phyloP scores from a whole-genome alignment of 768 basidiomycete genomes.

The Exsudoporus frostii region DNA sequence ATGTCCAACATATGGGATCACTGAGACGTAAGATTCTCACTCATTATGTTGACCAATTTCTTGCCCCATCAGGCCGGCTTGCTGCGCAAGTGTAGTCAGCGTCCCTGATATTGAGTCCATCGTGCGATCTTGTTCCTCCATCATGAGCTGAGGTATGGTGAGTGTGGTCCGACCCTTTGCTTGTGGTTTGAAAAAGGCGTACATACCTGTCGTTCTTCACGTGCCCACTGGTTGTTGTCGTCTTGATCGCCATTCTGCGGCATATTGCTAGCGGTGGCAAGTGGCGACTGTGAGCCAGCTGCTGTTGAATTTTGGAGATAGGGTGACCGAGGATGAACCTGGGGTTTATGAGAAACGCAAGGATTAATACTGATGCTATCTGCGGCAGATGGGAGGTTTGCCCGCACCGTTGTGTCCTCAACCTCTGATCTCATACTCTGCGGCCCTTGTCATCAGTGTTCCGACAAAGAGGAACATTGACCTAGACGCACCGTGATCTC shows the following conservation, averaged over 20 bases:
- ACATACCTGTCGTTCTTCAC: slow-evolving; percentile 81
- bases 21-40: slow-evolving; percentile 44
- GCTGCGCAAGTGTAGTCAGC: slow-evolving; percentile 76
- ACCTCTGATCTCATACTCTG: slow-evolving; percentile 76
- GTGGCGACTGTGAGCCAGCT: slow-evolving; percentile 15
- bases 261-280: slow-evolving; percentile 5
- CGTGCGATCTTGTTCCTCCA: slow-evolving; percentile 85
- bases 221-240: slow-evolving; percentile 76
- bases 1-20: background rate
- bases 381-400: background rate
- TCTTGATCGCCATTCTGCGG: slow-evolving; percentile 42
- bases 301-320: slow-evolving; percentile 14
- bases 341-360: background rate
- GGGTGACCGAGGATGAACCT: slow-evolving; percentile 16
- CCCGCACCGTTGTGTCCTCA: slow-evolving; percentile 24
- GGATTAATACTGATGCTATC: background rate
- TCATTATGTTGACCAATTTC: slow-evolving; percentile 92
- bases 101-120: slow-evolving; percentile 88
- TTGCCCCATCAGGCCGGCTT: slow-evolving; percentile 91
- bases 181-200: background rate
- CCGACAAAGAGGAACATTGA: slow-evolving; percentile 1
- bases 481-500: slow-evolving; percentile 72
- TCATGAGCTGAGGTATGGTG: slow-evolving; percentile 59
- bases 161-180: background rate
- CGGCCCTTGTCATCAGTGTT: slow-evolving; percentile 37